phyloP scores from a whole-genome alignment of 768 basidiomycete species.

The Suillus ampliporus region DNA sequence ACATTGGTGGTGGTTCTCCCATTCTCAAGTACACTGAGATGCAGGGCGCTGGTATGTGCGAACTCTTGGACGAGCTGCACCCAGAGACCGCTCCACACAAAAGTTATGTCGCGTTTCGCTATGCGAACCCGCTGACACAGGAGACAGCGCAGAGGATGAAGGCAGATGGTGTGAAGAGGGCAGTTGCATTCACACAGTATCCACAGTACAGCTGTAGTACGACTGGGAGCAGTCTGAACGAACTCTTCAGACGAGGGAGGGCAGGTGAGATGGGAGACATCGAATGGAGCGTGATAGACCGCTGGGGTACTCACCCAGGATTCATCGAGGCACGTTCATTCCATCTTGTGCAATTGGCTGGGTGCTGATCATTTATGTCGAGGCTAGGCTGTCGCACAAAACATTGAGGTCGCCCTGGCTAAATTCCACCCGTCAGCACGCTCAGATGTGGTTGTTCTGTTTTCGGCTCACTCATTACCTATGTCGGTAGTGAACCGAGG shows the following conservation, averaged over 20 bases:
- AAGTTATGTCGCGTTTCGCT: slow-evolving; percentile 94
- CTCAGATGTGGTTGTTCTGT: slow-evolving; percentile 80
- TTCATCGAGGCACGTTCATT: slow-evolving; percentile 82
- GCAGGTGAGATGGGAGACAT: slow-evolving; percentile 68
- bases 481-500: slow-evolving; percentile 99
- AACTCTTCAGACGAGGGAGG: slow-evolving; percentile 74
- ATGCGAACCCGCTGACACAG: slow-evolving; percentile 88
- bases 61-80: slow-evolving; percentile 91
- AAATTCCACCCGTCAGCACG: slow-evolving; percentile 78
- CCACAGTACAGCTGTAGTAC: slow-evolving; percentile 99
- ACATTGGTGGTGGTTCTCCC: slow-evolving; percentile 96
- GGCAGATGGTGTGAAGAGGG: slow-evolving; percentile 88
- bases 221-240: slow-evolving; percentile 96
- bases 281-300: slow-evolving; percentile 97
- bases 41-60: slow-evolving; percentile 91
- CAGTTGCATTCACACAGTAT: slow-evolving; percentile 97
- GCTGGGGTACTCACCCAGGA: slow-evolving; percentile 96
- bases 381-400: slow-evolving; percentile 85
- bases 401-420: slow-evolving; percentile 79
- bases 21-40: slow-evolving; percentile 88
- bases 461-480: slow-evolving; percentile 97
- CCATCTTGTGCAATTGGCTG: not conserved
- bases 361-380: slow-evolving; percentile 12
- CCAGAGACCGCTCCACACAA: slow-evolving; percentile 95
- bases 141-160: slow-evolving; percentile 84